Evolutionary conservation across 2,329 filamentous ascomycete species (phyloP).

Genomic region (Exophiala alcalophila): DNA sequence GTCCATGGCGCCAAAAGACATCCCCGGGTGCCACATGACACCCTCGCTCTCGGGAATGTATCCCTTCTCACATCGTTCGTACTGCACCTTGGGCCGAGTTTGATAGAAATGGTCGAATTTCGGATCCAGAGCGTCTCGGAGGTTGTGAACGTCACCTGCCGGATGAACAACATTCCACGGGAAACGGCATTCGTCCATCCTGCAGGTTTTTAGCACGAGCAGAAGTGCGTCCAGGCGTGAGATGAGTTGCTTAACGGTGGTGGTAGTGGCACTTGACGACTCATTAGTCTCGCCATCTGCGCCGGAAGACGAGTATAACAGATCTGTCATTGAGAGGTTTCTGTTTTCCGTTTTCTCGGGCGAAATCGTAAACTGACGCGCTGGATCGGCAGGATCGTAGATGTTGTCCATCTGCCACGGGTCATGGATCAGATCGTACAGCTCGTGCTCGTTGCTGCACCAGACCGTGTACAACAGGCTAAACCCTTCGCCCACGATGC

Average conservation of each 20-base stretch:
- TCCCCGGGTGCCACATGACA: conserved; percentile 7
- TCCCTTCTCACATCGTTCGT: conserved; percentile 12
- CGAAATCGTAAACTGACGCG: no score
- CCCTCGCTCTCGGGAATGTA: conserved; percentile 16
- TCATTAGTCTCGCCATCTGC: background rate
- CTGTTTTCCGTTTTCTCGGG: no score
- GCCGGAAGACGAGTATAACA: background rate
- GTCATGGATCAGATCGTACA: conserved; percentile 40
- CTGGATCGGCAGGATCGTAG: conserved; percentile 1
- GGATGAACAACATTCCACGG: conserved; percentile 41
- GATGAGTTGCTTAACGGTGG: conserved; percentile 30
- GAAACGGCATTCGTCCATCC: conserved; percentile 36
- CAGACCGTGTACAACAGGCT: conserved; percentile 43
- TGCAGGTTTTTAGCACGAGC: conserved; percentile 41
- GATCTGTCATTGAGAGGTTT: no score
- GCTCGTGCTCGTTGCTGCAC: conserved; percentile 42
- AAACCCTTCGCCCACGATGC: conserved; percentile 37
- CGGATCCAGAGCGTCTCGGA: conserved; percentile 35
- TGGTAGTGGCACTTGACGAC: no score
- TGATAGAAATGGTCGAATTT: conserved; percentile 14
- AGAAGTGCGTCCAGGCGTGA: conserved; percentile 38
- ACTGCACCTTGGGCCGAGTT: conserved; percentile 10
- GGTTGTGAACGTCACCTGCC: conserved; percentile 31
- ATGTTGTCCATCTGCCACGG: conserved; percentile 40
- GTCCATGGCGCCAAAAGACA: conserved; percentile 11